Conservation (phyloP, 306 rosid species). For the Quercus alba region DNA sequence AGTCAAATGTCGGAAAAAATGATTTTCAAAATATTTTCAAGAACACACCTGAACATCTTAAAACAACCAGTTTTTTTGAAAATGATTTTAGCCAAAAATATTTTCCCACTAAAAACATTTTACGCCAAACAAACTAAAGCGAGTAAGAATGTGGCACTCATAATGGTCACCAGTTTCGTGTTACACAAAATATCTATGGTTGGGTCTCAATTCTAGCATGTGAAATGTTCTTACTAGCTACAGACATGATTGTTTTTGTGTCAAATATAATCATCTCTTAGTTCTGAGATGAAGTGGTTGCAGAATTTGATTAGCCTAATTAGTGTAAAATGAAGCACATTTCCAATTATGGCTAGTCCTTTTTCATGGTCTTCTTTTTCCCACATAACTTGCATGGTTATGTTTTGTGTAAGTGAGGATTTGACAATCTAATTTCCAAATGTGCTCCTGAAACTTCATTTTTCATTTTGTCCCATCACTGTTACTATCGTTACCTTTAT, state of each 20-base stretch:
- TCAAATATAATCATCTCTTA: background rate
- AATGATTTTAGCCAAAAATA: no score
- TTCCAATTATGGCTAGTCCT: background rate
- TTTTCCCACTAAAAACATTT: no score
- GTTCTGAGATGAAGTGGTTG: background rate
- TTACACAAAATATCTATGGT: background rate
- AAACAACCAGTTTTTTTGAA: no score
- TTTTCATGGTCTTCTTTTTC: background rate
- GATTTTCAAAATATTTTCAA: no score
- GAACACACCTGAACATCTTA: no score
- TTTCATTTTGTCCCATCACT: slow-evolving; percentile 1
- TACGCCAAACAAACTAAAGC: no score
- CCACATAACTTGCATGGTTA: background rate
- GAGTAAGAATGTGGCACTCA: no score
- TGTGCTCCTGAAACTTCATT: background rate
- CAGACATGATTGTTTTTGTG: background rate
- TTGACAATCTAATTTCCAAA: background rate
- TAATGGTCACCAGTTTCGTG: background rate
- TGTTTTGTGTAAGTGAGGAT: background rate
- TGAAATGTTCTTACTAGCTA: background rate
- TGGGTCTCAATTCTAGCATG: background rate
- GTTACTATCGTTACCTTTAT: background rate
- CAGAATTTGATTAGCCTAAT: background rate
- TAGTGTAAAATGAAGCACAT: background rate
- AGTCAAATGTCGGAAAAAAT: no score